A percentile compares a stretch with the other conserved stretches of the same genome.
Conservation (phyloP, 1,284 basidiomycete species). For the Ganoderma leucocontextum region DNA sequence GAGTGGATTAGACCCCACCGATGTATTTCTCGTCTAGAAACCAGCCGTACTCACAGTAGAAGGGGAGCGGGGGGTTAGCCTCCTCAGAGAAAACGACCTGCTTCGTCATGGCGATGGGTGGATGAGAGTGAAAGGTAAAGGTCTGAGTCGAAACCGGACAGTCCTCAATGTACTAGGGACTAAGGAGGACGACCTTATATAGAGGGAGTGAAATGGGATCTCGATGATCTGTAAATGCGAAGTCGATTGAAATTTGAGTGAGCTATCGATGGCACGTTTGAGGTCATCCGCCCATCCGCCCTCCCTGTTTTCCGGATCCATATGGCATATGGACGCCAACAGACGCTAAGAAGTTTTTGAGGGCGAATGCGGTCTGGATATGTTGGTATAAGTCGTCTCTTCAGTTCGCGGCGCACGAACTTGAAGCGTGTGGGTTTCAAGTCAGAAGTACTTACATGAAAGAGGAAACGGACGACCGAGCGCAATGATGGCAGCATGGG, state of each 20-base stretch:
- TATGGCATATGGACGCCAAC: no score
- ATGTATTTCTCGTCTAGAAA: background rate
- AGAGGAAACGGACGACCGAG: no score
- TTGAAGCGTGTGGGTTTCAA: no score
- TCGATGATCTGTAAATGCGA: conserved; percentile 8
- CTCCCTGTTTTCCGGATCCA: background rate
- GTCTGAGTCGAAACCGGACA: conserved; percentile 2
- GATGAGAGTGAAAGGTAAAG: background rate
- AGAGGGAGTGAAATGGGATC: background rate
- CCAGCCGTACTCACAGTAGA: conserved; percentile 52
- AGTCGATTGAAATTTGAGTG: conserved; percentile 8
- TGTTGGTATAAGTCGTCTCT: no score
- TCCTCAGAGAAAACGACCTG: conserved; percentile 50
- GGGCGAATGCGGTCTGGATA: no score
- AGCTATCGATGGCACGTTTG: conserved; percentile 15
- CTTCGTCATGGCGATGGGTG: conserved; percentile 38
- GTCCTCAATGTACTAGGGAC: background rate
- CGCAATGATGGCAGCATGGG: no score
- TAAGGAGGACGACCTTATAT: conserved; percentile 8
- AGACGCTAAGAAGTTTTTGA: background rate
- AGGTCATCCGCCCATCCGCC: conserved; percentile 10
- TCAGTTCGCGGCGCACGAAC: no score
- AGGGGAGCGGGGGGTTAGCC: conserved; percentile 56
- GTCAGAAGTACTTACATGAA: no score
- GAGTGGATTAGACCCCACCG: background rate